Conservation (phyloP, 73 alveolate species). For the Paramecium biaurelia region DNA sequence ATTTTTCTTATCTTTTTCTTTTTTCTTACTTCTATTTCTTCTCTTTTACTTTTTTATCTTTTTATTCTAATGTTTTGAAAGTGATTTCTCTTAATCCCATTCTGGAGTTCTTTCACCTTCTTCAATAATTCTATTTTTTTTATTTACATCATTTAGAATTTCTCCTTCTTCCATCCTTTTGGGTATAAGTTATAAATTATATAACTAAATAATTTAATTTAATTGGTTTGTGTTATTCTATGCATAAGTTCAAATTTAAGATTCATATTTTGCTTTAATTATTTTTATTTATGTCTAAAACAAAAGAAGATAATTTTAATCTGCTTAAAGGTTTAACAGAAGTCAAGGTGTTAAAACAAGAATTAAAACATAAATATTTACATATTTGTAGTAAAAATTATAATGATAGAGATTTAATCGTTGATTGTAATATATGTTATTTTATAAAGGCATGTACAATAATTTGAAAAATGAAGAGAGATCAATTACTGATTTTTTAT, state of each 20-base stretch:
- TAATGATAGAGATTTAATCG: background rate
- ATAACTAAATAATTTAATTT: too few relatives aligned
- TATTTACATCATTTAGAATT: background rate
- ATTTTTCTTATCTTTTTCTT: background rate
- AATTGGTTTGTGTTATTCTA: too few relatives aligned
- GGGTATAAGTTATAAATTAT: too few relatives aligned
- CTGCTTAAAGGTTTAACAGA: background rate
- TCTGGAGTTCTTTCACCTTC: conserved; percentile 27
- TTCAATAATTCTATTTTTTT: background rate
- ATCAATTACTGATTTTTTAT: background rate
- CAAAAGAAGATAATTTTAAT: background rate
- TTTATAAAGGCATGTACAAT: background rate
- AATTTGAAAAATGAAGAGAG: background rate
- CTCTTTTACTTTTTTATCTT: background rate
- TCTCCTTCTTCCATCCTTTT: conserved; percentile 16
- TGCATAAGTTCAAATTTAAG: too few relatives aligned
- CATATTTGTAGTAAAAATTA: background rate
- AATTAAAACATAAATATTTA: background rate
- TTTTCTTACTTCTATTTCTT: conserved; percentile 17
- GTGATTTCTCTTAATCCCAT: conserved; percentile 19
- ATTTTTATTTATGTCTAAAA: background rate
- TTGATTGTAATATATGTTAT: background rate
- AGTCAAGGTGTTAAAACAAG: background rate
- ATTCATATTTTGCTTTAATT: background rate
- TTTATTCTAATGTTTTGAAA: background rate